phyloP scores from a whole-genome alignment of 225 moss, liverwort and hornwort genomes.

The Physcomitrellopsis africana region DNA sequence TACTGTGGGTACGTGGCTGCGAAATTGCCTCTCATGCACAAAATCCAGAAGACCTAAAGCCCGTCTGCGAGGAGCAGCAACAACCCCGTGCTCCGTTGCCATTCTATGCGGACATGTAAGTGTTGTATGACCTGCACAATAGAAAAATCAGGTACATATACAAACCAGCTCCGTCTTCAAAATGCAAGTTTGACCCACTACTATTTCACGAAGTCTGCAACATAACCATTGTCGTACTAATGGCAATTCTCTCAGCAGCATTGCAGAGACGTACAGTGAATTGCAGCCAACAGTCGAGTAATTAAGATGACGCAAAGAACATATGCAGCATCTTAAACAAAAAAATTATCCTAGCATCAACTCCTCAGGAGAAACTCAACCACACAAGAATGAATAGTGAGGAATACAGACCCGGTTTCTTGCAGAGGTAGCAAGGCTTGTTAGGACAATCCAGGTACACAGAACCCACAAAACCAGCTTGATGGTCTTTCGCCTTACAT shows the following conservation, averaged over 20 bases:
- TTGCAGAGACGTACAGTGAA: not conserved
- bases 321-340: too few species aligned
- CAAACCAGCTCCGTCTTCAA: too few species aligned
- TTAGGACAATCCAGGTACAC: constrained; percentile 87
- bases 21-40: constrained; percentile 76
- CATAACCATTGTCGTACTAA: not conserved
- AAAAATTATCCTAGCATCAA: too few species aligned
- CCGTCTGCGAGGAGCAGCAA: constrained; percentile 62
- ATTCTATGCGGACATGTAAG: constrained; percentile 78
- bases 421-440: constrained; percentile 88
- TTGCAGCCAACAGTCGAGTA: not conserved
- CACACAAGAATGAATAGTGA: not conserved
- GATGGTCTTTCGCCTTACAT: constrained; percentile 76
- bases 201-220: not conserved
- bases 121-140: constrained; percentile 77
- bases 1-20: constrained; percentile 63
- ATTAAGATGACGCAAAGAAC: too few species aligned
- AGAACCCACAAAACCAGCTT: constrained; percentile 85
- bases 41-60: constrained; percentile 75
- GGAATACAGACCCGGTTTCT: constrained; percentile 63
- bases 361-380: not conserved
- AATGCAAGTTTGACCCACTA: not conserved
- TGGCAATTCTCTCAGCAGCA: not conserved
- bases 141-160: constrained; percentile 6
- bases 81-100: constrained; percentile 74